Evolutionary conservation across 305 asterid genomes (phyloP).

Genomic region (Euphrasia arctica): DNA sequence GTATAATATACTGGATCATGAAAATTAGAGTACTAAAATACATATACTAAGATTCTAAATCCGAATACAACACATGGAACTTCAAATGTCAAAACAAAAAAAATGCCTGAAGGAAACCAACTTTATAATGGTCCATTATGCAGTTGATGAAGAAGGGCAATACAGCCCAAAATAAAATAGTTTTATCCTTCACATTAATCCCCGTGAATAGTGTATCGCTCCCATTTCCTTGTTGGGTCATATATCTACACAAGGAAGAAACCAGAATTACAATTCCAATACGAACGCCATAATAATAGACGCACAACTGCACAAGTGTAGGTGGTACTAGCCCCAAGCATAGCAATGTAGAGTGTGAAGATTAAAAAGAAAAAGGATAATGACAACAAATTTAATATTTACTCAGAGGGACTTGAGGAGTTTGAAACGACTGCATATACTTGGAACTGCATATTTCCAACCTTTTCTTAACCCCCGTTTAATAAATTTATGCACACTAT

Average conservation of each 20-base stretch:
- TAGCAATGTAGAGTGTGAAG: background rate
- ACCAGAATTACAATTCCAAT: slow-evolving; percentile 10
- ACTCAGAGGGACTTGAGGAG: too few species aligned
- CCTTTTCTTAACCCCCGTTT: background rate
- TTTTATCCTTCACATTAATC: slow-evolving; percentile 34
- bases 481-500: background rate
- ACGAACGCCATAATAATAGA: background rate
- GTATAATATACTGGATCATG: too few species aligned
- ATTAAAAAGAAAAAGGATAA: too few species aligned
- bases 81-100: background rate
- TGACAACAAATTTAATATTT: too few species aligned
- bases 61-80: background rate
- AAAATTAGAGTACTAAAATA: too few species aligned
- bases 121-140: slow-evolving; percentile 9
- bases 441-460: background rate
- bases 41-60: background rate
- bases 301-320: slow-evolving; percentile 10
- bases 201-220: slow-evolving; percentile 70
- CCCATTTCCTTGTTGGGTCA: slow-evolving; percentile 78
- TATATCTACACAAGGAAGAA: slow-evolving; percentile 49
- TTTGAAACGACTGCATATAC: background rate
- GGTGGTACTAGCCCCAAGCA: background rate
- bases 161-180: background rate
- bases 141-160: slow-evolving; percentile 8
- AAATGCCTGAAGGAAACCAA: background rate